Evolutionary conservation across 345 rosid genomes (phyloP).

Genomic region (Microcos paniculata): DNA sequence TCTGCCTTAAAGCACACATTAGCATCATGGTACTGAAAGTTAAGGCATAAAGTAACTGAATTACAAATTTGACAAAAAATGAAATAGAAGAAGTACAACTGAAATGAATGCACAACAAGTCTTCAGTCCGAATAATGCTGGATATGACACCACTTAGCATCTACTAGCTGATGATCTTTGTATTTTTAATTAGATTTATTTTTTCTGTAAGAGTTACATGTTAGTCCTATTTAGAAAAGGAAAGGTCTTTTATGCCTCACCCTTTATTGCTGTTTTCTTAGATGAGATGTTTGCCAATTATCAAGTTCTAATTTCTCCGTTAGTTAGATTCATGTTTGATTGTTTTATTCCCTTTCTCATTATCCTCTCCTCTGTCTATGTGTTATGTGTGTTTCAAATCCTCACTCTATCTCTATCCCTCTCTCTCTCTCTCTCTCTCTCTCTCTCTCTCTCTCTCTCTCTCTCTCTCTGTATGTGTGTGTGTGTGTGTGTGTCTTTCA

Average conservation of each 20-base stretch:
- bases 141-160: background rate
- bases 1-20: background rate
- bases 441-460: background rate
- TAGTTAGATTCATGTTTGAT: conserved; percentile 7
- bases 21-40: background rate
- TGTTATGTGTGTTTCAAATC: background rate
- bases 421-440: too few species aligned
- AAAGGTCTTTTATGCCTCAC: background rate
- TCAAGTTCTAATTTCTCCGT: conserved; percentile 10
- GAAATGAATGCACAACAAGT: background rate
- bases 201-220: background rate
- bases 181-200: background rate
- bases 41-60: background rate
- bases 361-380: background rate
- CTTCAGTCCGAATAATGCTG: background rate
- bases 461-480: too few species aligned
- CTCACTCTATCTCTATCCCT: too few species aligned
- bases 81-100: background rate
- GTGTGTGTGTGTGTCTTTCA: too few species aligned
- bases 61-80: background rate
- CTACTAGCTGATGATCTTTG: background rate
- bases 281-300: background rate
- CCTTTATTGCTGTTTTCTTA: background rate
- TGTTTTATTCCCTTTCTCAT: background rate
- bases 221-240: background rate